Base-by-base conservation (phyloP, 179 eudicot genomes). In the Drosera spatulata region DNA sequence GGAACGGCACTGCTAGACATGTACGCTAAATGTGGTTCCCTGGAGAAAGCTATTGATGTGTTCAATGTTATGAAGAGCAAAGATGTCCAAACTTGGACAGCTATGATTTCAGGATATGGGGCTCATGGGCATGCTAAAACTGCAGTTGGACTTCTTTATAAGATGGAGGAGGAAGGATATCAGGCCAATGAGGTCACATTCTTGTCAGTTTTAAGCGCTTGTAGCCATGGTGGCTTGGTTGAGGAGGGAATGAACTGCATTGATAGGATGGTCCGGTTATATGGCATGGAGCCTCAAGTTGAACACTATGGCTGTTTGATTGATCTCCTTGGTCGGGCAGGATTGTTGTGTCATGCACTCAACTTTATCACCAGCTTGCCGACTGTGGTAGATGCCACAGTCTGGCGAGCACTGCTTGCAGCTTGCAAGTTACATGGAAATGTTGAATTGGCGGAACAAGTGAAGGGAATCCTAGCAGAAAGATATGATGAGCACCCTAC, bases 281-380 rank as follows among this genome's bases (percentile, higher is more conserved):
- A 70, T 56, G 56, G 63, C 39, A 49, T 79, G 14, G 39, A 9
- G 61, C 84, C 84, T 0, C 48, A 51, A 42, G 55, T 66, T 38
- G 74, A 65, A 64, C 84, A 79, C 59, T 79, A 76, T 37, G 78
- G 76, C 8, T 79, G 78, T 54, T 41, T 79, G 55, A 66, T 76
- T 38, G 84, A 76, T 71, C 76, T 76, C 38, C 56, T 79, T 60
- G 80, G 84, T 11, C 76, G 84, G 6, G 78, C 76, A 5, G 80
- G 78, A 14, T 49, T 70, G 56, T 60, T 79, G 39, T 65, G 74
- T 48, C 78, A 73, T 56, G 84, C 80, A 0, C 47, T 64, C 40
- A 52, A 47, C 43, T 58, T 76, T 8, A 60, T 76, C 13, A 57
- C 61, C 50, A 49, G 69, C 14, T 57, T 69, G 77, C 69, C 65